Conservation (phyloP, 75 land plant species). For the Pinus albicaulis region DNA sequence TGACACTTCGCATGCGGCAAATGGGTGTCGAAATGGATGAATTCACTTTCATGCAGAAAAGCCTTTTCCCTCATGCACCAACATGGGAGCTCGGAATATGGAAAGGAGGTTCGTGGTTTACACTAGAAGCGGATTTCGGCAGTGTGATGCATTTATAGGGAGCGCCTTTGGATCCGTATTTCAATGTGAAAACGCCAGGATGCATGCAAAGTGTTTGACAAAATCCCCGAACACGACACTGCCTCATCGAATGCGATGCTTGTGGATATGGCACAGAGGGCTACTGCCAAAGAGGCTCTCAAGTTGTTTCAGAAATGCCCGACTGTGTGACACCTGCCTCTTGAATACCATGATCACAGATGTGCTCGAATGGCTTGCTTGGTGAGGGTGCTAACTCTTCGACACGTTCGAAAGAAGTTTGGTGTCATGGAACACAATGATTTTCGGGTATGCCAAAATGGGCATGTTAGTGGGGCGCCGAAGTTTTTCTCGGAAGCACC, state of each 20-base stretch:
- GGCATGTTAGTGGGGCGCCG: not conserved
- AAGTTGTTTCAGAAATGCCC: constrained; percentile 9
- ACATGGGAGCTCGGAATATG: constrained; percentile 4
- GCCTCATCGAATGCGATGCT: constrained; percentile 12
- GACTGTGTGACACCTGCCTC: not conserved
- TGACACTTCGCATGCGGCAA: constrained; percentile 18
- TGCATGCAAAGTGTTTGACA: constrained; percentile 1
- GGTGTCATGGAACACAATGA: constrained; percentile 23
- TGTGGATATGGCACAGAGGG: constrained; percentile 6
- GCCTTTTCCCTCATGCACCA: not conserved
- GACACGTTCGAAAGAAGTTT: constrained; percentile 12
- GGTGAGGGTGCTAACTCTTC: not conserved
- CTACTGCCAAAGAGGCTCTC: constrained; percentile 11
- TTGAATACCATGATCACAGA: not conserved
- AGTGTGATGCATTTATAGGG: not conserved
- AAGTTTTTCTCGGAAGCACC: not conserved
- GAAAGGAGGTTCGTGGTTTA: constrained; percentile 15
- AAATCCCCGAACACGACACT: not conserved
- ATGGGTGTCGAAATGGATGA: constrained; percentile 2
- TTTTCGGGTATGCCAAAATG: not conserved
- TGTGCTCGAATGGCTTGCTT: not conserved
- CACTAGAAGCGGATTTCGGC: not conserved
- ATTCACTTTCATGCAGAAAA: constrained; percentile 2
- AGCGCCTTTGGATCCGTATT: constrained; percentile 10
- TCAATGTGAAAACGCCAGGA: not conserved